Evolutionary conservation across 2,329 filamentous ascomycete species (phyloP), one percentile per base, ranked within the genome.

Genomic region (Chaetomiaceae sp.): DNA sequence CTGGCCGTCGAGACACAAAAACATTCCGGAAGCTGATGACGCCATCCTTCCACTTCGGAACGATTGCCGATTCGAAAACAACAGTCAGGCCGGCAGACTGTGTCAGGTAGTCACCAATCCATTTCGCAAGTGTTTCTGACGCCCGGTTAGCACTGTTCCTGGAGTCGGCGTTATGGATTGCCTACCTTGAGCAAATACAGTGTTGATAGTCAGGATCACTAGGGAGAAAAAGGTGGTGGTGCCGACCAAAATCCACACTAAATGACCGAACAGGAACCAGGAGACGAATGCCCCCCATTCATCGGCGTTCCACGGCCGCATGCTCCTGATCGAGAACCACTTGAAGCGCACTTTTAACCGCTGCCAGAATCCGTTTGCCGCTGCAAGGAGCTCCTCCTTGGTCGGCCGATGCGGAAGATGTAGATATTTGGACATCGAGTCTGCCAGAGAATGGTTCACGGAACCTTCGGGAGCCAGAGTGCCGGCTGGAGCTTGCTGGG

Each of bases 21-120:
- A 99, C 94, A 65, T 96, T 97, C 64, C 89, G 87, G 72, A 99
- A 96, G 0, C 89, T 91, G 59, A 99, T 99, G 37, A 97, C 92
- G 29, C 92, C 92, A 65, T 94, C 88, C 57, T 84, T 85, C 94
- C 94, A 99, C 68, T 88, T 94, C 11, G 94, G 94, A 19, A 99
- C 94, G 64, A 99, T 96, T 20, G 94, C 94, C 36, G 90, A 96
- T 72, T 99, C 94, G 68, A 99, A 99, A 50, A 99, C 87, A 29
- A 99, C 89, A 36, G 91, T 94, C 44, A 97, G 78, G 6, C 94
- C 94, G 8, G 91, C 94, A 17, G 91, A 96, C 66, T 92, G 85
- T 2, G 94, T 99, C 23, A 99, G 76, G 70, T 97, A 96, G 69
- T 96, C 95, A 15, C 94, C 94, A 45, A 97, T 82, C 88, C 90